phyloP scores from a whole-genome alignment of 352 stramenopile genomes.

The Lagenidium giganteum region DNA sequence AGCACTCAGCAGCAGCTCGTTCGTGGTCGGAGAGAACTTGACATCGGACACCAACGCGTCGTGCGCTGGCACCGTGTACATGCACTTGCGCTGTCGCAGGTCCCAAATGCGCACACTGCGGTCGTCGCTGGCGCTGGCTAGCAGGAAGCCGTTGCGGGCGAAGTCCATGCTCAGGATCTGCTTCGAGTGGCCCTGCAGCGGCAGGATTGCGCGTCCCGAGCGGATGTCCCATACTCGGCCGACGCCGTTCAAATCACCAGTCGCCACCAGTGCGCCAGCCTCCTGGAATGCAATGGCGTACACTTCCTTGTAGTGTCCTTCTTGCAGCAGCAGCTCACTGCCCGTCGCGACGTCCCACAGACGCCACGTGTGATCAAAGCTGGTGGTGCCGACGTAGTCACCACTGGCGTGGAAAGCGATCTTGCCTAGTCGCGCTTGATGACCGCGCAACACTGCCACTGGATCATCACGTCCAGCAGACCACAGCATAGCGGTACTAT shows the following conservation, averaged over 20 bases:
- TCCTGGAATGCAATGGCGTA: constrained; percentile 93
- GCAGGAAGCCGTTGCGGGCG: constrained; percentile 84
- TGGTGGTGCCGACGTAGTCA: constrained; percentile 88
- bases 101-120: constrained; percentile 95
- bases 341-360: constrained; percentile 93
- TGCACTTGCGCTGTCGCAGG: constrained; percentile 79
- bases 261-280: constrained; percentile 89
- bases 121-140: constrained; percentile 92
- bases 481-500: constrained; percentile 64
- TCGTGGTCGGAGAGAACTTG: constrained; percentile 60
- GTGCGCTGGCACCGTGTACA: constrained; percentile 91
- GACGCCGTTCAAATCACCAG: constrained; percentile 90
- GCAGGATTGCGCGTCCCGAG: constrained; percentile 87
- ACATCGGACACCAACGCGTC: constrained; percentile 90
- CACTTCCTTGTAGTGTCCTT: constrained; percentile 91
- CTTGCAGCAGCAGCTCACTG: constrained; percentile 89
- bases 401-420: constrained; percentile 92
- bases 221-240: constrained; percentile 93
- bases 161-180: constrained; percentile 92
- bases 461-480: constrained; percentile 35
- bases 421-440: constrained; percentile 58
- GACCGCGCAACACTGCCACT: constrained; percentile 47
- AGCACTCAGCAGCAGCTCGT: constrained; percentile 83
- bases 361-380: constrained; percentile 94
- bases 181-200: constrained; percentile 89